phyloP scores from a whole-genome alignment of 2,329 filamentous ascomycete species.

The Sclerotinia sclerotiorum region DNA sequence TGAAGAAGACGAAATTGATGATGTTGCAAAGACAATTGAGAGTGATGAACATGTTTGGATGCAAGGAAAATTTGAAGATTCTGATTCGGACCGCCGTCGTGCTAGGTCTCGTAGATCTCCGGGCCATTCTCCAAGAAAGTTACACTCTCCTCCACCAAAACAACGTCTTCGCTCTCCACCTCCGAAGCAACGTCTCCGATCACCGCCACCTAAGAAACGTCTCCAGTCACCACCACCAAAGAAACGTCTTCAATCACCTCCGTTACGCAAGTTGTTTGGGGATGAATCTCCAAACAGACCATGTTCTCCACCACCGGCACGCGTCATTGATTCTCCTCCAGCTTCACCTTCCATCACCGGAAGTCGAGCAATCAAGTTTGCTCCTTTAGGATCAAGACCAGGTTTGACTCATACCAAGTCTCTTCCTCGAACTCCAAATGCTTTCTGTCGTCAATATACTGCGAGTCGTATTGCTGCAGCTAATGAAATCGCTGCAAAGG shows the following conservation, averaged over 20 bases:
- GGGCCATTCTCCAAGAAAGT: constrained; percentile 60
- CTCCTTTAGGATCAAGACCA: constrained; percentile 58
- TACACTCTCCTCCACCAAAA: constrained; percentile 54
- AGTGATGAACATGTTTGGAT: constrained; percentile 70
- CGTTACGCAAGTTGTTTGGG: constrained; percentile 41
- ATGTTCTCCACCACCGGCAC: constrained; percentile 67
- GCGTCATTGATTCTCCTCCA: constrained; percentile 50
- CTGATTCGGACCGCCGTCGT: constrained; percentile 56
- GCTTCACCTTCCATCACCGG: constrained; percentile 45
- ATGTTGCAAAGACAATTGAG: constrained; percentile 55
- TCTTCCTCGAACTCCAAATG: constrained; percentile 73
- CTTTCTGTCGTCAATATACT: constrained; percentile 55
- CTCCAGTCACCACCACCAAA: constrained; percentile 43
- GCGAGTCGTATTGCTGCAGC: constrained; percentile 47
- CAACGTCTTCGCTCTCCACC: constrained; percentile 42
- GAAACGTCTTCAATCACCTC: constrained; percentile 40
- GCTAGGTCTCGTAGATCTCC: constrained; percentile 52
- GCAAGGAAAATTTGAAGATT: constrained; percentile 68
- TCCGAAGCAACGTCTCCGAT: constrained; percentile 42
- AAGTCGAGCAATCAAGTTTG: constrained; percentile 46
- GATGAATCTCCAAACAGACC: constrained; percentile 48
- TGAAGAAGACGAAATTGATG: constrained; percentile 71
- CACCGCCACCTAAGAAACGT: constrained; percentile 41
- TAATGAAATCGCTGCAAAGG: constrained; percentile 42
- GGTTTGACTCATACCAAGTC: constrained; percentile 79